A percentile compares a stretch with the other conserved stretches of the same genome.
Evolutionary conservation across 2,329 filamentous ascomycete species (phyloP).

Genomic region (Teratosphaeria destructans): DNA sequence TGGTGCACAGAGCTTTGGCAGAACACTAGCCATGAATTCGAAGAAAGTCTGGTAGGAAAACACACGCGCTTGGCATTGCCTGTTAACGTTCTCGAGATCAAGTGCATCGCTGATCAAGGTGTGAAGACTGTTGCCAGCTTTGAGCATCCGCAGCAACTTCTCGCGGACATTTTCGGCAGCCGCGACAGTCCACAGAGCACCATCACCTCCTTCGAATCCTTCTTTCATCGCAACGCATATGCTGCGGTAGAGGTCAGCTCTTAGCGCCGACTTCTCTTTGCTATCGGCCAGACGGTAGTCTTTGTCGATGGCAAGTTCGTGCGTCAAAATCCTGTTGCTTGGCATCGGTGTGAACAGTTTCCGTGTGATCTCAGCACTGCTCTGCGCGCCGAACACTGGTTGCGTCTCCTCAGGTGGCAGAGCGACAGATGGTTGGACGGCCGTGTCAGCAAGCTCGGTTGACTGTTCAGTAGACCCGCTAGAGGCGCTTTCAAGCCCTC

Average conservation of each 20-base stretch:
- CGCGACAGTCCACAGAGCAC: constrained; percentile 57
- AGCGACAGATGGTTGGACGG: constrained; percentile 6
- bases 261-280: constrained; percentile 40
- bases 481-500: constrained; percentile 34
- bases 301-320: constrained; percentile 70
- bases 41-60: constrained; percentile 80
- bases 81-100: constrained; percentile 59
- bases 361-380: constrained; percentile 20
- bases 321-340: constrained; percentile 63
- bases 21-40: constrained; percentile 59
- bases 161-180: constrained; percentile 61
- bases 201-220: constrained; percentile 53
- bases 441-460: constrained; percentile 1
- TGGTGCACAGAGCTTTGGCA: constrained; percentile 72
- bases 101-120: constrained; percentile 64
- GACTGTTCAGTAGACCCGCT: constrained; percentile 9
- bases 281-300: constrained; percentile 59
- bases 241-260: constrained; percentile 49
- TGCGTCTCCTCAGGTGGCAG: neutral
- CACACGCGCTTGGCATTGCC: constrained; percentile 58
- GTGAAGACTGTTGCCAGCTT: constrained; percentile 62
- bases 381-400: constrained; percentile 24
- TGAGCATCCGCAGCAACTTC: constrained; percentile 62
- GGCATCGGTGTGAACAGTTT: constrained; percentile 53
- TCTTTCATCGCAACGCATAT: constrained; percentile 52